Conservation (phyloP, 352 stramenopile species). For the Phytophthora podocarpi region DNA sequence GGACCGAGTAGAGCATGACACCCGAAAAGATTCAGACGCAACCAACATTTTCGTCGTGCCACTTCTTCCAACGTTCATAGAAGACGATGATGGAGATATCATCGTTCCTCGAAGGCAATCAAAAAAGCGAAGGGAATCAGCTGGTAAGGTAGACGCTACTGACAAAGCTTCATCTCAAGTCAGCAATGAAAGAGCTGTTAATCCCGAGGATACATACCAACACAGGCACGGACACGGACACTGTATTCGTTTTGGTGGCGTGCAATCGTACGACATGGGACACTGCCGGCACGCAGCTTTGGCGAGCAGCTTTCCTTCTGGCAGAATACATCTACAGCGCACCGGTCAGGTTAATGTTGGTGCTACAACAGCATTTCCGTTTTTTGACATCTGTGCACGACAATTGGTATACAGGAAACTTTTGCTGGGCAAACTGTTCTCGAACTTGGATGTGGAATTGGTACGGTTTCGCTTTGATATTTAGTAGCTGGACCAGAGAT, state of each 20-base stretch:
- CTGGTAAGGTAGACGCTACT: no score
- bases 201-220: background rate
- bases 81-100: constrained; percentile 35
- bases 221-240: background rate
- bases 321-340: constrained; percentile 50
- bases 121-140: constrained; percentile 16
- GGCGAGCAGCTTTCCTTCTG: constrained; percentile 62
- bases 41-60: constrained; percentile 2
- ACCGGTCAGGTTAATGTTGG: constrained; percentile 14
- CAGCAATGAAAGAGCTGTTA: background rate
- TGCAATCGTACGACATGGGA: constrained; percentile 32
- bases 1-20: background rate
- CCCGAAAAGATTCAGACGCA: background rate
- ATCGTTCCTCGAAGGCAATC: constrained; percentile 23
- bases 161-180: background rate
- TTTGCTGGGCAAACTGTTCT: constrained; percentile 44
- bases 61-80: constrained; percentile 5
- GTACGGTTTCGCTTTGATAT: constrained; percentile 21
- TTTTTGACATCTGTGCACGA: background rate
- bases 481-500: background rate
- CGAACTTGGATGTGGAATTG: constrained; percentile 63
- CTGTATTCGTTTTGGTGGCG: constrained; percentile 30
- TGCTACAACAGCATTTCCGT: background rate
- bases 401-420: constrained; percentile 20
- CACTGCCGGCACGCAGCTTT: constrained; percentile 48